A percentile compares a stretch with the other conserved stretches of the same genome.
Conservation (phyloP, 2,329 filamentous ascomycete genomes). For the Lecanicillium sp. region DNA sequence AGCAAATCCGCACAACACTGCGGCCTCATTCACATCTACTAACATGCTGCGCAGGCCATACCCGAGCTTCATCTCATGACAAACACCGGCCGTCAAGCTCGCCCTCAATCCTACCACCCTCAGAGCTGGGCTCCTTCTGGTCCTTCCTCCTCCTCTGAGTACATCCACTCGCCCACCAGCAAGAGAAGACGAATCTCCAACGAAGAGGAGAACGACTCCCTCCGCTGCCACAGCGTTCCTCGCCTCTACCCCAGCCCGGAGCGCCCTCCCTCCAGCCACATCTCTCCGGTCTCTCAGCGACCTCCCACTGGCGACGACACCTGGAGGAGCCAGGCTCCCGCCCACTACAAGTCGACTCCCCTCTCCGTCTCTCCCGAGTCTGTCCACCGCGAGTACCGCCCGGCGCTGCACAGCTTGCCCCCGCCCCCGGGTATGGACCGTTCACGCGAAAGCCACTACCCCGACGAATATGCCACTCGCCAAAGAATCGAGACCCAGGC, state of each 20-base stretch:
- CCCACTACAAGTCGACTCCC: conserved; percentile 21
- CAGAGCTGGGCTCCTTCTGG: conserved; percentile 26
- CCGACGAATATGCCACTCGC: conserved; percentile 25
- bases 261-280: conserved; percentile 25
- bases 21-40: conserved; percentile 13
- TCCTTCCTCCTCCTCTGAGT: conserved; percentile 37
- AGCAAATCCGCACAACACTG: too few species aligned
- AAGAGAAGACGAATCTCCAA: conserved; percentile 43
- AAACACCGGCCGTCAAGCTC: conserved; percentile 27
- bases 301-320: conserved; percentile 5
- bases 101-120: conserved; percentile 28
- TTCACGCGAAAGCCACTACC: conserved; percentile 12
- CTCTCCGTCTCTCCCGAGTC: conserved; percentile 15
- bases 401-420: conserved; percentile 37
- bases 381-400: conserved; percentile 25
- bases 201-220: conserved; percentile 34
- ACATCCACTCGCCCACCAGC: conserved; percentile 43
- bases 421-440: conserved; percentile 32
- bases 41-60: conserved; percentile 32
- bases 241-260: conserved; percentile 38
- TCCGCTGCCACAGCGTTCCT: conserved; percentile 40
- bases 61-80: conserved; percentile 37
- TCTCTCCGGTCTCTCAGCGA: conserved; percentile 28
- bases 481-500: conserved; percentile 6
- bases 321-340: conserved; percentile 9